Evolutionary conservation across 2,329 filamentous ascomycete genomes (phyloP).

Genomic region (Cladosporium sp.): DNA sequence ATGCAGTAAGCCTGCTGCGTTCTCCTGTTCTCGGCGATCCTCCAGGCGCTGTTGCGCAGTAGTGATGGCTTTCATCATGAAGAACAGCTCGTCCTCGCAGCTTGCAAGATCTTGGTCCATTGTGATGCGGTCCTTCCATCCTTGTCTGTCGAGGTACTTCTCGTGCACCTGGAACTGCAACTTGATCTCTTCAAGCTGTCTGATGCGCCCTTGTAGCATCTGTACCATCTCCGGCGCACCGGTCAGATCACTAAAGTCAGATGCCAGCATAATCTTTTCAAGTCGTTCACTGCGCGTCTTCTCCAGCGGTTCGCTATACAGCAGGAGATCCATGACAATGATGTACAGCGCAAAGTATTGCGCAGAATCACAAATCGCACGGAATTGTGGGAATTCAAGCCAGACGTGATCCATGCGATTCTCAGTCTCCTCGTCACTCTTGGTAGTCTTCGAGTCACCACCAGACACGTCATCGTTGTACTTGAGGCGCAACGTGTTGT

Average conservation of each 20-base stretch:
- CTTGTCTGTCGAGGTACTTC: constrained; percentile 79
- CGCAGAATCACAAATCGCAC: constrained; percentile 92
- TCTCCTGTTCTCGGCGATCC: constrained; percentile 65
- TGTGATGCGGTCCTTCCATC: constrained; percentile 87
- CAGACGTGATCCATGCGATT: constrained; percentile 91
- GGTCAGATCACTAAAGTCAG: constrained; percentile 94
- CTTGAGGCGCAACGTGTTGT: constrained; percentile 94
- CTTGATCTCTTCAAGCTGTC: constrained; percentile 94
- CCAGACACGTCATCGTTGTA: constrained; percentile 90
- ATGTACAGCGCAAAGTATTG: constrained; percentile 99
- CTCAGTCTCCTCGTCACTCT: constrained; percentile 50
- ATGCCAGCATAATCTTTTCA: constrained; percentile 98
- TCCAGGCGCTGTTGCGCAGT: constrained; percentile 86
- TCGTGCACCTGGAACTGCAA: constrained; percentile 92
- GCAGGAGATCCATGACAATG: constrained; percentile 90
- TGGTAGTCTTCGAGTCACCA: constrained; percentile 50
- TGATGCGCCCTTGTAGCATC: constrained; percentile 85
- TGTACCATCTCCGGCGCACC: constrained; percentile 92
- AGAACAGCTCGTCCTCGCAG: constrained; percentile 97
- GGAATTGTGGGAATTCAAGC: constrained; percentile 92
- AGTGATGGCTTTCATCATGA: constrained; percentile 99
- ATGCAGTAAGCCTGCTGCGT: constrained; percentile 73
- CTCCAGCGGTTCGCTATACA: constrained; percentile 94
- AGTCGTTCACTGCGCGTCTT: constrained; percentile 95
- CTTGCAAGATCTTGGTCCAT: constrained; percentile 85